A percentile compares a stretch with the other conserved stretches of the same genome.
These are phyloP conservation scores for Parachlorella kessleri DNA, from an alignment of 139 green algal species.

Conservation along the genomic window DNA sequence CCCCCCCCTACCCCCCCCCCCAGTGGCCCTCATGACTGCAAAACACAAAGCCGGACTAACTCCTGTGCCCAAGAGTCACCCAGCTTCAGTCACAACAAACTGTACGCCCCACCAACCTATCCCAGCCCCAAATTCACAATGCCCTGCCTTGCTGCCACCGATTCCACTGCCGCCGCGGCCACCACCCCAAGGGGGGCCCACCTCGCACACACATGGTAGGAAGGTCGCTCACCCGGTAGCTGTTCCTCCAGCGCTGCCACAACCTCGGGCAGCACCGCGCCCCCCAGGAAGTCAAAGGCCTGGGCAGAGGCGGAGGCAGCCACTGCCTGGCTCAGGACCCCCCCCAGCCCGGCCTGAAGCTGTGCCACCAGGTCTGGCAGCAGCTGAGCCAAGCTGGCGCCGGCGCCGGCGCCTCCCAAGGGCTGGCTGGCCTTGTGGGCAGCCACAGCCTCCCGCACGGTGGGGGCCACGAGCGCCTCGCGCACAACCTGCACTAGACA, in stretches of 20 bases:
- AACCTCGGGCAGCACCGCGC: conserved; percentile 81
- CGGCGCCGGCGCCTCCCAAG: neutral
- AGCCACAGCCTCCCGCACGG: conserved; percentile 50
- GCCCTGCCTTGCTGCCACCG: too few species aligned
- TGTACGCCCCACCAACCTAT: too few species aligned
- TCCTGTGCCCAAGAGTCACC: too few species aligned
- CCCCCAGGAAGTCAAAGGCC: conserved; percentile 80
- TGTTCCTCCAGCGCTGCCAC: conserved; percentile 50
- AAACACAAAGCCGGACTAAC: too few species aligned
- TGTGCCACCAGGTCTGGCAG: conserved; percentile 9
- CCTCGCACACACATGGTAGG: too few species aligned
- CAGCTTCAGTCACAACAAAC: too few species aligned
- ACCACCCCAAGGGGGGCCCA: too few species aligned
- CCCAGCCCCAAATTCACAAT: too few species aligned
- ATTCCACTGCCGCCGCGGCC: too few species aligned
- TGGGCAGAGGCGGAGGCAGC: conserved; percentile 47
- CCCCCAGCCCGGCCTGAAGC: conserved; percentile 17
- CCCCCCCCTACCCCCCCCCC: too few species aligned
- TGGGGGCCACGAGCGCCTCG: conserved; percentile 60
- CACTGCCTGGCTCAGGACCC: conserved; percentile 33
- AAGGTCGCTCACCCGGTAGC: conserved; percentile 50
- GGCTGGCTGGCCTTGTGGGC: neutral
- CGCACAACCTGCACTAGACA: conserved; percentile 68
- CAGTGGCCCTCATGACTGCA: too few species aligned
- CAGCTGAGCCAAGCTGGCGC: conserved; percentile 9